phyloP scores from a whole-genome alignment of 2,329 filamentous ascomycete species.

The Nigrograna mackinnonii region DNA sequence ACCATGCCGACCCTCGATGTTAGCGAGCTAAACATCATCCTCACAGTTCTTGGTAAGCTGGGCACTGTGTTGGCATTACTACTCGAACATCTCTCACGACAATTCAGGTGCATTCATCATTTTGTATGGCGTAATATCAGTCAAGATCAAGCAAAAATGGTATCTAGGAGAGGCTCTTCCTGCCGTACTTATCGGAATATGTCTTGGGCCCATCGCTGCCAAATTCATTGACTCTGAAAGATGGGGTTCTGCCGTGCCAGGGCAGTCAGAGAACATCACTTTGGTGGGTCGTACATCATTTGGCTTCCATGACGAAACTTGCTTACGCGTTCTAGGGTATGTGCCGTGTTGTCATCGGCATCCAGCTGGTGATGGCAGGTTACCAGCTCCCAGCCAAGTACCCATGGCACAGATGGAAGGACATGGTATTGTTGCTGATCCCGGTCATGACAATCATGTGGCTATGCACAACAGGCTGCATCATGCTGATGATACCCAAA shows the following conservation, averaged over 20 bases:
- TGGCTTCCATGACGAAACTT: not conserved
- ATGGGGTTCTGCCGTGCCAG: constrained; percentile 28
- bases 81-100: constrained; percentile 28
- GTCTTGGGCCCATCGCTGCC: constrained; percentile 54
- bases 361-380: constrained; percentile 63
- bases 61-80: too few relatives aligned
- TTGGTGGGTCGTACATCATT: constrained; percentile 25
- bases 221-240: constrained; percentile 51
- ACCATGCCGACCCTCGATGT: constrained; percentile 50
- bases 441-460: constrained; percentile 46
- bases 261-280: constrained; percentile 36
- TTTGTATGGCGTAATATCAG: constrained; percentile 52
- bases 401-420: constrained; percentile 3
- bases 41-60: not conserved
- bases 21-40: constrained; percentile 55
- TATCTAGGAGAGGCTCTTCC: constrained; percentile 54
- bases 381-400: constrained; percentile 62
- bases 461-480: constrained; percentile 58
- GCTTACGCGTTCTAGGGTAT: constrained; percentile 40
- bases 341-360: constrained; percentile 59
- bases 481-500: constrained; percentile 57
- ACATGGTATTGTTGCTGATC: not conserved
- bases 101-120: constrained; percentile 49
- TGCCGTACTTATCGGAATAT: constrained; percentile 53
- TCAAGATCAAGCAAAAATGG: constrained; percentile 36